A percentile compares a stretch with the other conserved stretches of the same genome.
Evolutionary conservation across 2,329 filamentous ascomycete species (phyloP).

Genomic region (Aspergillus amoenus): DNA sequence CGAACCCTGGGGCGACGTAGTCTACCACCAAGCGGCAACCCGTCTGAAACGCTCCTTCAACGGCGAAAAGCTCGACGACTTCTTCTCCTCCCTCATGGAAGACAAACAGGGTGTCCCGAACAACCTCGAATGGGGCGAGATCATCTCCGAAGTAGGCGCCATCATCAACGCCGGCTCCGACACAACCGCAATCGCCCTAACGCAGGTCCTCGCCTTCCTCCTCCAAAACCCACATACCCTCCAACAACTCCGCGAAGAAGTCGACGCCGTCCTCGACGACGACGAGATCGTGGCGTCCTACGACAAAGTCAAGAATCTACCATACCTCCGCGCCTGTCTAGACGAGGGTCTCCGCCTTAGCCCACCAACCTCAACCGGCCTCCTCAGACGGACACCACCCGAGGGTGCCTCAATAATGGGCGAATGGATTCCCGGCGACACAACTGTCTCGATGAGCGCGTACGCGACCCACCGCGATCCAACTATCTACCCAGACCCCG

Average conservation of each 20-base stretch:
- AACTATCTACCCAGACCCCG: too few species aligned
- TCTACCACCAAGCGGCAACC: slow-evolving; percentile 43
- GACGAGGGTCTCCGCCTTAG: too few species aligned
- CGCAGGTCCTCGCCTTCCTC: slow-evolving; percentile 52
- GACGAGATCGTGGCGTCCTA: too few species aligned
- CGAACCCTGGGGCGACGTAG: slow-evolving; percentile 48
- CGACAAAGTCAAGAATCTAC: too few species aligned
- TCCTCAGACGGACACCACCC: too few species aligned
- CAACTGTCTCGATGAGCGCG: too few species aligned
- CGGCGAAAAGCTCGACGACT: slow-evolving; percentile 57
- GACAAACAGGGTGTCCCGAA: slow-evolving; percentile 42
- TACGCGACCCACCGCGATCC: too few species aligned
- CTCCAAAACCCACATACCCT: slow-evolving; percentile 46
- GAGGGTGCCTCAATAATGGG: too few species aligned
- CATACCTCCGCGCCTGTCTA: too few species aligned
- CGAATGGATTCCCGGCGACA: too few species aligned
- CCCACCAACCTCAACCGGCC: too few species aligned
- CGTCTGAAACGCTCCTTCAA: slow-evolving; percentile 26
- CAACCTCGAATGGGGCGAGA: slow-evolving; percentile 56
- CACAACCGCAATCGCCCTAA: slow-evolving; percentile 53
- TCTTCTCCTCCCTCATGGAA: slow-evolving; percentile 56
- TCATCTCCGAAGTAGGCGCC: slow-evolving; percentile 50
- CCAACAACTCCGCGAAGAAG: slow-evolving; percentile 40
- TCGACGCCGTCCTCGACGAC: slow-evolving; percentile 44
- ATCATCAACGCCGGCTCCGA: slow-evolving; percentile 48